These are phyloP conservation scores for Crithidia bombi DNA, from an alignment of 208 protist species.

Conservation along the genomic window DNA sequence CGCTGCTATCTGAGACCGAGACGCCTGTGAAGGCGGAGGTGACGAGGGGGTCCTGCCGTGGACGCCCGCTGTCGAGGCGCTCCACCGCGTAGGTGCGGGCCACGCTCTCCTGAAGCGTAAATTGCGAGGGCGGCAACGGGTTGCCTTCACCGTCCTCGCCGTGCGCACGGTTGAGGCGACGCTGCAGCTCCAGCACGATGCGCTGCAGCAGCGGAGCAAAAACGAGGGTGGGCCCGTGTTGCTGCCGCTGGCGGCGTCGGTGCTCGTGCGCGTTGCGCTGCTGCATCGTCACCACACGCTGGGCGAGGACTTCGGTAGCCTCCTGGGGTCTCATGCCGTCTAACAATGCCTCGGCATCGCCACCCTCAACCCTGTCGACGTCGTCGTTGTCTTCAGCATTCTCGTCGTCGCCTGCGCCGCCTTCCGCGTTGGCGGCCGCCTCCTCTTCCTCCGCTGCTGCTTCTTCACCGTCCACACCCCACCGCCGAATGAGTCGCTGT, in stretches of 20 bases:
- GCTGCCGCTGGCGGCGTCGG: background rate
- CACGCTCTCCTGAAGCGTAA: constrained; percentile 50
- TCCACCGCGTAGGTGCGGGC: constrained; percentile 33
- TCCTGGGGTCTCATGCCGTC: constrained; percentile 22
- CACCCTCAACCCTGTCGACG: constrained; percentile 21
- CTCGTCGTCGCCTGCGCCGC: constrained; percentile 5
- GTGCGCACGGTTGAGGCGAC: constrained; percentile 44
- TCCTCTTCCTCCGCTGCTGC: constrained; percentile 27
- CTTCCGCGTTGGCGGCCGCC: constrained; percentile 3
- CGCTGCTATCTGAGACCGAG: background rate
- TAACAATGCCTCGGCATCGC: constrained; percentile 22
- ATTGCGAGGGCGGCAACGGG: constrained; percentile 41
- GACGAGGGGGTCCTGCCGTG: constrained; percentile 61
- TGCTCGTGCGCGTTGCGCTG: background rate
- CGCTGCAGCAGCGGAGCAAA: constrained; percentile 58
- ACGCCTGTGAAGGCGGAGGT: constrained; percentile 39
- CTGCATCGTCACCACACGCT: constrained; percentile 12
- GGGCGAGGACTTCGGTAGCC: constrained; percentile 19
- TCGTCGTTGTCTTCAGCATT: constrained; percentile 28
- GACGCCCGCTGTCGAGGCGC: constrained; percentile 60
- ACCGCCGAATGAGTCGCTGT: constrained; percentile 38
- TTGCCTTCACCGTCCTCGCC: constrained; percentile 30
- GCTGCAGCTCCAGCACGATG: constrained; percentile 71
- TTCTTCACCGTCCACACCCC: constrained; percentile 37
- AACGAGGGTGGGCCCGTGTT: constrained; percentile 30